A percentile compares a stretch with the other conserved stretches of the same genome.
Evolutionary conservation across 2,329 filamentous ascomycete genomes (phyloP).

Genomic region (Parasarocladium wereldwijsianum): DNA sequence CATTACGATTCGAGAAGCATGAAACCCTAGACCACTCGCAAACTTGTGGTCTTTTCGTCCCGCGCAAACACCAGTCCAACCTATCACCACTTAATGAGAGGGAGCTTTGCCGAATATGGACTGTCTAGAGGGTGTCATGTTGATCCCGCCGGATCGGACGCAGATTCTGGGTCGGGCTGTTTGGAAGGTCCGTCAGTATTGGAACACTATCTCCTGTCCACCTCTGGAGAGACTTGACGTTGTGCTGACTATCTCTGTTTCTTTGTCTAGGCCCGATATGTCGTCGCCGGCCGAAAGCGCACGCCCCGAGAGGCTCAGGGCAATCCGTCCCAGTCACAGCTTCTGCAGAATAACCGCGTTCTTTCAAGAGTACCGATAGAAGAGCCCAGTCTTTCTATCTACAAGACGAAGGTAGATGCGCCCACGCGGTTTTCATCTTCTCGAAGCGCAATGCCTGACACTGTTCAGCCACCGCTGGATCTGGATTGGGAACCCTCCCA

Average conservation of each 20-base stretch:
- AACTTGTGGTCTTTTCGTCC: neutral
- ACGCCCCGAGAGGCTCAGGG: slow-evolving; percentile 20
- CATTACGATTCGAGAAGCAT: neutral
- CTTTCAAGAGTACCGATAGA: slow-evolving; percentile 21
- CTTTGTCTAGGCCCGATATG: slow-evolving; percentile 36
- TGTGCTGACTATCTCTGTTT: no score
- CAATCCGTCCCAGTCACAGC: slow-evolving; percentile 23
- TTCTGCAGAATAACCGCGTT: slow-evolving; percentile 21
- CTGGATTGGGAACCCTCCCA: slow-evolving; percentile 38
- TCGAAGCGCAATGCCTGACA: slow-evolving; percentile 5
- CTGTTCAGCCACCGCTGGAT: slow-evolving; percentile 12
- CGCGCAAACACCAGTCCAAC: slow-evolving; percentile 1
- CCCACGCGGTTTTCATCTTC: slow-evolving; percentile 4
- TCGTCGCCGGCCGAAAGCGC: slow-evolving; percentile 33
- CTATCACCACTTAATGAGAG: no score
- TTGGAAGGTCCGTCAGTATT: slow-evolving; percentile 32
- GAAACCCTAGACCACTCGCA: neutral
- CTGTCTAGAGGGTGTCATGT: slow-evolving; percentile 28
- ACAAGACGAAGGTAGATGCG: slow-evolving; percentile 35
- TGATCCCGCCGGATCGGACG: slow-evolving; percentile 34
- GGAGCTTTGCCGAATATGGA: slow-evolving; percentile 19
- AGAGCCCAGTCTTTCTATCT: slow-evolving; percentile 35
- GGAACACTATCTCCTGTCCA: no score
- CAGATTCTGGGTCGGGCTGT: slow-evolving; percentile 33
- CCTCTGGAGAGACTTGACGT: no score